Evolutionary conservation across 2,329 filamentous ascomycete species (phyloP), one percentile per base, ranked within the genome.

Genomic region (Colletotrichum eleusines): DNA sequence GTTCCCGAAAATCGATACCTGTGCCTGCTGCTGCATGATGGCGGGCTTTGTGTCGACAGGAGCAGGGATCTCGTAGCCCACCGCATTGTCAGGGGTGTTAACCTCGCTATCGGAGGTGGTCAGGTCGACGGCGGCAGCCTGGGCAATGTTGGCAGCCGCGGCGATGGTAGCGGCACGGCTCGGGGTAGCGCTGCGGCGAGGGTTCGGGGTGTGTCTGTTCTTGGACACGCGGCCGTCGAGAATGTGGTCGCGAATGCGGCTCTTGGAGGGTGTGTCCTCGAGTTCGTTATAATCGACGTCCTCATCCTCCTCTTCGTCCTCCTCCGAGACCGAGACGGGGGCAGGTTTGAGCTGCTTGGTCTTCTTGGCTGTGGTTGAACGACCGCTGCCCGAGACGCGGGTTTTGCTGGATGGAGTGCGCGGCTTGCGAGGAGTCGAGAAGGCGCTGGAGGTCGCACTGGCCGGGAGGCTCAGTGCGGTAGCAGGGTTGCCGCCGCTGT

Each of bases 401-500:
- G 58, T 53, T 44, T 65, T 73, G 50, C 65, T 75, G 6, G 75
- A 69, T 3, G 74, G 60, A 7, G 74, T 68, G 35, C 71, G 72
- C 1, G 53, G 64, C 18, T 73, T 66, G 59, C 73, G 73, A 5
- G 77, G 79, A 0, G 80, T 81, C 20, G 73, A 76, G 2, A 74
- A 73, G 16, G 76, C 67, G 26, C 75, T 75, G 26, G 75, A 73
- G n/a, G 72, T 73, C 38, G 75, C 75, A 3, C 72, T 72, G 12
- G 72, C 67, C 23, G 76, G 73, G 53, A 79, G 73, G 50, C 70
- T 73, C 31, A 86, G 76, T 28, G 80, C 81, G 54, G 74, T 78
- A 16, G 84, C 79, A 0, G 88, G 85, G 74, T 87, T 83, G 53
- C 82, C 79, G 33, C 84, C 85, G 1, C 79, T 77, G 28, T 80